Evolutionary conservation across 768 basidiomycete genomes (phyloP), one percentile per base, ranked within the genome.

Genomic region (Phaeolepiota aurea): DNA sequence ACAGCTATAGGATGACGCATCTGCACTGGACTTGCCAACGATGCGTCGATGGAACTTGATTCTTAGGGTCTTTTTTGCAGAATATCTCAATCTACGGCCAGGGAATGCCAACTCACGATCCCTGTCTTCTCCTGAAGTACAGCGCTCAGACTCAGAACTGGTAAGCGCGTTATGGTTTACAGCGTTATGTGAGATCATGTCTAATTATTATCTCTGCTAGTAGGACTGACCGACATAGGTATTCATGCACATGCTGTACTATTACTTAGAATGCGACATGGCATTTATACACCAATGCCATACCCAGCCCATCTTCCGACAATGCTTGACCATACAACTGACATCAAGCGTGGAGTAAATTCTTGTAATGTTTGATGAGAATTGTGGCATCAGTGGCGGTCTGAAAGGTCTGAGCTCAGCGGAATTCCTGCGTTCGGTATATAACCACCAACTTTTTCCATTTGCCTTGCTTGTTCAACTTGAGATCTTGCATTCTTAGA

Each of bases 1-100:
- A 45, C 23, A 21, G 4, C 18, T 3, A 3, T 15, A 96, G 92
- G 96, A 99, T 58, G 87, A 97, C 59, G 90, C 82, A 5, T 74
- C 79, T 15, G 89, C 84, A 1, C 66, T 98, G 32, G 84, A 97
- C 52, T 62, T 87, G 33, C 74, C 84, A 5, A 93, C 90, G 0
- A 76, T 97, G 72, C 76, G 81, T 34, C 71, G 86, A 16, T 98
- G 96, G 96, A 87, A 87, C 54, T 64, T 93, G 20, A 72, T 99
- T 38, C 55, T 97, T 28, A 72, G 94, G 21, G 76, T 96, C 1
- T 92, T 97, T 55, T 74, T 90, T 51, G 71, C 85, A 1, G 96
- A 97, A 62, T 99, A 98, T 59, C 72, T 98, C 2, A 74, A 83
- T 42, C 58, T 89, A 35, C 67, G 59, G 9, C 80, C 86, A 0